Percentiles rank a stretch among this genome's conserved stretches.
These are phyloP conservation scores for Penicillium bovifimosum DNA, from an alignment of 495 filamentous ascomycete species.

Conservation along the genomic window DNA sequence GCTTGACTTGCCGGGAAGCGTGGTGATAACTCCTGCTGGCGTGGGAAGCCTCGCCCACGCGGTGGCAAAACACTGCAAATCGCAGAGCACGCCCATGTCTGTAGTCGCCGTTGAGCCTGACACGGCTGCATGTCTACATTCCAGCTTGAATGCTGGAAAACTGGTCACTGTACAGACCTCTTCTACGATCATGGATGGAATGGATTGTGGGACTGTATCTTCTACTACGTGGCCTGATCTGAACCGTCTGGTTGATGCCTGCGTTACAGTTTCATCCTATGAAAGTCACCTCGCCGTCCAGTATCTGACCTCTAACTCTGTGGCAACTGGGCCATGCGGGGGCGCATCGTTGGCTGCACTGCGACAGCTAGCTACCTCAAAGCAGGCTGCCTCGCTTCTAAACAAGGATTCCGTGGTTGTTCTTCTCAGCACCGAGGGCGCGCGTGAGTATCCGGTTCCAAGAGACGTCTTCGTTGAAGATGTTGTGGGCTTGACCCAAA, in stretches of 20 bases:
- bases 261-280: slow-evolving; percentile 49
- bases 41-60: slow-evolving; percentile 62
- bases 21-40: slow-evolving; percentile 55
- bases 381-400: slow-evolving; percentile 28
- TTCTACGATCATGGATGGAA: slow-evolving; percentile 60
- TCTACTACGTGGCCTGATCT: slow-evolving; percentile 56
- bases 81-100: slow-evolving; percentile 19
- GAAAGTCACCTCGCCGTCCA: slow-evolving; percentile 50
- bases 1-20: slow-evolving; percentile 24
- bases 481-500: slow-evolving; percentile 32
- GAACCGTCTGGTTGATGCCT: slow-evolving; percentile 50
- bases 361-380: slow-evolving; percentile 29
- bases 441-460: slow-evolving; percentile 32
- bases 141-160: slow-evolving; percentile 42
- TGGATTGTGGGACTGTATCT: slow-evolving; percentile 65
- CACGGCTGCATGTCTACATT: slow-evolving; percentile 54
- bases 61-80: slow-evolving; percentile 54
- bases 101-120: slow-evolving; percentile 60
- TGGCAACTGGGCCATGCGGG: slow-evolving; percentile 60
- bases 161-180: slow-evolving; percentile 42
- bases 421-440: slow-evolving; percentile 45
- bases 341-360: slow-evolving; percentile 56
- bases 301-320: slow-evolving; percentile 38
- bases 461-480: slow-evolving; percentile 31
- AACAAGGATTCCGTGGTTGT: slow-evolving; percentile 48